phyloP scores from a whole-genome alignment of 2,329 filamentous ascomycete species.

The Calonectria pteridis region DNA sequence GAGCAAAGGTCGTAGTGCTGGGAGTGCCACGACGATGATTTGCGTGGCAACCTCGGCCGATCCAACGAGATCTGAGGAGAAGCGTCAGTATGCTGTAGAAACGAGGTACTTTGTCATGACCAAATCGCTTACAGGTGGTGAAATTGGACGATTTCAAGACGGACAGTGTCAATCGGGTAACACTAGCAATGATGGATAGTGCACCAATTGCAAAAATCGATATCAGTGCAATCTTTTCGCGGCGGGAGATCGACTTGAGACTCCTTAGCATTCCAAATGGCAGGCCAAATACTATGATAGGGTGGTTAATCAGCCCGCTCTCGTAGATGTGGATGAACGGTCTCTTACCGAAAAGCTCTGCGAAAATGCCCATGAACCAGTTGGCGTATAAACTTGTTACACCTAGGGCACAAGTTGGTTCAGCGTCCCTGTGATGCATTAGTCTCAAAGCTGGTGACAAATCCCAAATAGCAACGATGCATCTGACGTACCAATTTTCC shows the following conservation, averaged over 20 bases:
- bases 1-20: not conserved
- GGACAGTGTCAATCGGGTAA: not conserved
- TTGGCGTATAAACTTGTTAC: not conserved
- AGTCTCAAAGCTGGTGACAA: not conserved
- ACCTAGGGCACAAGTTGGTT: not conserved
- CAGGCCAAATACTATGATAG: not conserved
- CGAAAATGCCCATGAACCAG: slow-evolving; percentile 1
- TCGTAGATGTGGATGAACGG: not conserved
- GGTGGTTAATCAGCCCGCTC: not conserved
- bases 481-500: not conserved
- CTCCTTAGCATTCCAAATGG: slow-evolving; percentile 6
- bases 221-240: not conserved
- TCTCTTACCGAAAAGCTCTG: slow-evolving; percentile 3
- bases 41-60: not conserved
- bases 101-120: not conserved
- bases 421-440: not conserved
- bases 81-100: not conserved
- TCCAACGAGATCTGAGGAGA: not conserved
- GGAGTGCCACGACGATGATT: slow-evolving; percentile 1
- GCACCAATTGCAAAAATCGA: not conserved
- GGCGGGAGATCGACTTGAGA: not conserved
- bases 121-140: not conserved
- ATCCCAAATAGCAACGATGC: not conserved
- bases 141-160: not conserved
- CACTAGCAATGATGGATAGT: not conserved